Evolutionary conservation across 371 early-diverging fungal genomes (phyloP), one percentile per base, ranked within the genome.

Genomic region (Mortierella polycephala): DNA sequence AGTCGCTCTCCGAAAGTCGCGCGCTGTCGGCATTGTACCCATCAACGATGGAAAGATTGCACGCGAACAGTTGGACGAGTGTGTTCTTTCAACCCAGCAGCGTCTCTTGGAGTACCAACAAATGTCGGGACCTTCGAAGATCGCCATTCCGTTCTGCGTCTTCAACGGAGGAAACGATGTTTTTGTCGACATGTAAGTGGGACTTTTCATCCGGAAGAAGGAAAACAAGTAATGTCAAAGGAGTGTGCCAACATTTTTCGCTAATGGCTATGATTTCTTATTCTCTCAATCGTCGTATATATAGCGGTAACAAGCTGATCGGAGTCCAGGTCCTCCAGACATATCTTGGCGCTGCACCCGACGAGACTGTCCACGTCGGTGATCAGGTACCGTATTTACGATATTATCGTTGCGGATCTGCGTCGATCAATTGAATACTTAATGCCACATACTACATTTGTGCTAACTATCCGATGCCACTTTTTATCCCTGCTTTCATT

Each of bases 101-200:
- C 83, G 83, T 18, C 60, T 90, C 49, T 74, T 85, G 10, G 81
- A 82, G 62, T 83, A 76, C 67, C 85, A 87, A 69, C 84, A 85
- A 40, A 81, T 79, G 58, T 79, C 87, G 0, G 61, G 67, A 52
- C 83, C 83, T 7, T 70, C 83, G 62, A 72, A 84, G 41, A 79
- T 80, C 20, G 82, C 88, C 1, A 81, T 95, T 7, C 94, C 95
- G 3, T 95, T 93, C 85, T 95, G 95, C 70, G 94, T 93, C 13
- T 95, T 95, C 69, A 94, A 94, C 75, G 95, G 95, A 50, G 95
- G 95, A 39, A 85, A 75, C 62, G 95, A 95, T 79, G 91, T 90
- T 62, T 94, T 92, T 92, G 88, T 93, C 14, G 94, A 95, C 65
- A 89, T 93, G 85, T 82, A 87, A 69, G 57, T 81, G 77, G 7